Percentiles rank a stretch among this genome's conserved stretches.
Conservation (phyloP, 1,139 yeast species). For the Insectozyma bohioensis region DNA sequence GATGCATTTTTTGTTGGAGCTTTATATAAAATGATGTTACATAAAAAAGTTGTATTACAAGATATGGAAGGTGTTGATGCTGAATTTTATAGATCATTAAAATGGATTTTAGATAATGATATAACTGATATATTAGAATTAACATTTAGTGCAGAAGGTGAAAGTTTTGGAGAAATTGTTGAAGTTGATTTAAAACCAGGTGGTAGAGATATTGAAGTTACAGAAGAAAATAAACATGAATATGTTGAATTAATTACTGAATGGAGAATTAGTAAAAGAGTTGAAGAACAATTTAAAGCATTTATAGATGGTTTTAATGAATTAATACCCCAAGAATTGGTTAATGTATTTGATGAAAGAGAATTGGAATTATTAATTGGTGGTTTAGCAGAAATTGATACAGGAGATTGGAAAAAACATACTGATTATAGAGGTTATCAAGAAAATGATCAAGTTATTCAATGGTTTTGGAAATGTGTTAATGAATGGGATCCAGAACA, state of each 20-base stretch:
- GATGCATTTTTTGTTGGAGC: constrained; percentile 99
- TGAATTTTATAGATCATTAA: constrained; percentile 89
- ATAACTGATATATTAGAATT: constrained; percentile 79
- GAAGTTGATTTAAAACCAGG: constrained; percentile 87
- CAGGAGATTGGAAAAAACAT: constrained; percentile 98
- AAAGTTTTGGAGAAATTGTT: constrained; percentile 90
- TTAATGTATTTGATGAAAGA: constrained; percentile 95
- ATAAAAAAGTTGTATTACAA: constrained; percentile 89
- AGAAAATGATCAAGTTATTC: constrained; percentile 92
- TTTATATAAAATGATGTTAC: constrained; percentile 94
- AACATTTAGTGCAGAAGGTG: constrained; percentile 94
- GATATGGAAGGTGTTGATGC: constrained; percentile 99
- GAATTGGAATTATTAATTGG: constrained; percentile 95
- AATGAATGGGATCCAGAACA: constrained; percentile 96
- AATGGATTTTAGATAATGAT: constrained; percentile 95
- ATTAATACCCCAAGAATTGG: constrained; percentile 93
- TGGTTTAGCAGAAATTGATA: constrained; percentile 96
- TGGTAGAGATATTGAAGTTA: constrained; percentile 87
- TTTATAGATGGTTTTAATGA: constrained; percentile 97
- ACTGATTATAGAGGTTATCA: constrained; percentile 98
- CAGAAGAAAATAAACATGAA: constrained; percentile 92
- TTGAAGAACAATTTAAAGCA: constrained; percentile 93
- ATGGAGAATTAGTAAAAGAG: constrained; percentile 93
- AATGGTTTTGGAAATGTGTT: constrained; percentile 98
- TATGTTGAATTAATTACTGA: constrained; percentile 93